Conservation (phyloP, 768 basidiomycete genomes). For the Gloeopeniophorella convolvens region DNA sequence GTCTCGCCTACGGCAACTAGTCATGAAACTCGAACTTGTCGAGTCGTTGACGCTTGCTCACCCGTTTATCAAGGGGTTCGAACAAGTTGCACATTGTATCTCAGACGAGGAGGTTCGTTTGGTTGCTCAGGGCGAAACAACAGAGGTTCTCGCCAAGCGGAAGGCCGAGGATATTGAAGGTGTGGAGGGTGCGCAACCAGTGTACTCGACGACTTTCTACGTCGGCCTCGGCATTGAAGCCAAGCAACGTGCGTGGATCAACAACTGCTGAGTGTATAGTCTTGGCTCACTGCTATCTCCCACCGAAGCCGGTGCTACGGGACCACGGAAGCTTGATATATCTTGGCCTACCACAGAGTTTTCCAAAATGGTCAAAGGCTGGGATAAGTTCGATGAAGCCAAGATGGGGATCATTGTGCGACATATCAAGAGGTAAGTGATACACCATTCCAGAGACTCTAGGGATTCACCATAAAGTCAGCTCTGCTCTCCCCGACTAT, state of each 20-base stretch:
- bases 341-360: slow-evolving; percentile 97
- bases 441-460: background rate
- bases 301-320: slow-evolving; percentile 60
- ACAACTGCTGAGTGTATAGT: slow-evolving; percentile 7
- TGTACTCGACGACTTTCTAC: slow-evolving; percentile 96
- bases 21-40: slow-evolving; percentile 96
- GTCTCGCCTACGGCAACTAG: slow-evolving; percentile 89
- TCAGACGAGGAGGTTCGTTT: slow-evolving; percentile 81
- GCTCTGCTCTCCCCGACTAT: slow-evolving; percentile 71
- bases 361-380: slow-evolving; percentile 85
- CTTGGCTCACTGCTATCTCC: slow-evolving; percentile 12
- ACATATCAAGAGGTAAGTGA: slow-evolving; percentile 76
- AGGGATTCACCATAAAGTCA: slow-evolving; percentile 27
- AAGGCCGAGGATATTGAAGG: slow-evolving; percentile 74
- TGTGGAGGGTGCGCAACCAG: slow-evolving; percentile 68
- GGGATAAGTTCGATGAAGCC: slow-evolving; percentile 90
- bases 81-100: slow-evolving; percentile 77
- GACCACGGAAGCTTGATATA: slow-evolving; percentile 85
- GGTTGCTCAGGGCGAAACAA: slow-evolving; percentile 84
- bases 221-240: slow-evolving; percentile 91
- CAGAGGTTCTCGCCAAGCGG: slow-evolving; percentile 62
- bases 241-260: slow-evolving; percentile 64
- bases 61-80: slow-evolving; percentile 92
- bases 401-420: slow-evolving; percentile 93
- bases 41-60: slow-evolving; percentile 89